Conservation (phyloP, 805 yeast species). For the Pichia phayaonensis region DNA sequence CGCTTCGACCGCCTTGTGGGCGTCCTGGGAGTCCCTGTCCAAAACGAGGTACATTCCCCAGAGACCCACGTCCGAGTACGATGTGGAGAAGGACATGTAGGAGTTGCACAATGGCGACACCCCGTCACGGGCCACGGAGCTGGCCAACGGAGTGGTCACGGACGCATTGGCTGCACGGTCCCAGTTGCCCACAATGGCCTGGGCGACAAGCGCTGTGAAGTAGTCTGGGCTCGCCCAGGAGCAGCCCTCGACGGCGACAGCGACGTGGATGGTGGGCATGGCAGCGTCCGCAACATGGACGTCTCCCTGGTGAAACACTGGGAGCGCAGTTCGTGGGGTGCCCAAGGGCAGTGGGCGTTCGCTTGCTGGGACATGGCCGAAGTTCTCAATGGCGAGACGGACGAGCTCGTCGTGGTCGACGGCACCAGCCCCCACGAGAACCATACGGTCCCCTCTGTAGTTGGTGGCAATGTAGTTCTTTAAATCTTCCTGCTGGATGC, state of each 20-base stretch:
- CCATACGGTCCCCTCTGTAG: conserved; percentile 96
- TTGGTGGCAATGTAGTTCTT: conserved; percentile 73
- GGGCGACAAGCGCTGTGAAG: conserved; percentile 91
- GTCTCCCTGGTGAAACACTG: conserved; percentile 81
- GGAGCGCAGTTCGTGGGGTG: conserved; percentile 63
- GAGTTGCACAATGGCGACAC: conserved; percentile 77
- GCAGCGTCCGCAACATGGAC: conserved; percentile 74
- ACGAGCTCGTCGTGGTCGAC: conserved; percentile 85
- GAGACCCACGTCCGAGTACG: conserved; percentile 93
- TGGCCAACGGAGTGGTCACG: conserved; percentile 69
- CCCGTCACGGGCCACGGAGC: conserved; percentile 44
- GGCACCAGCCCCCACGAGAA: conserved; percentile 93
- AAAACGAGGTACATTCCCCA: conserved; percentile 95
- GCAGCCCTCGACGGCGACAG: conserved; percentile 95
- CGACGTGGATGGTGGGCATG: conserved; percentile 84
- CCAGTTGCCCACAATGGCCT: conserved; percentile 96
- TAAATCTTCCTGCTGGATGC: conserved; percentile 71
- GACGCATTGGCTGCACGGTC: conserved; percentile 85
- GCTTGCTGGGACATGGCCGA: conserved; percentile 58
- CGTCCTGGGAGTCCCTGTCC: conserved; percentile 54
- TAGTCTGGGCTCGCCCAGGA: conserved; percentile 96
- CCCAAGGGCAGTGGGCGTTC: conserved; percentile 60
- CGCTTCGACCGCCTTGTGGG: conserved; percentile 63
- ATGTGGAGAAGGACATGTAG: conserved; percentile 93
- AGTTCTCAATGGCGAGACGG: conserved; percentile 62